Base-by-base conservation (phyloP, 1,139 yeast species). In the Wickerhamomyces sp. region DNA sequence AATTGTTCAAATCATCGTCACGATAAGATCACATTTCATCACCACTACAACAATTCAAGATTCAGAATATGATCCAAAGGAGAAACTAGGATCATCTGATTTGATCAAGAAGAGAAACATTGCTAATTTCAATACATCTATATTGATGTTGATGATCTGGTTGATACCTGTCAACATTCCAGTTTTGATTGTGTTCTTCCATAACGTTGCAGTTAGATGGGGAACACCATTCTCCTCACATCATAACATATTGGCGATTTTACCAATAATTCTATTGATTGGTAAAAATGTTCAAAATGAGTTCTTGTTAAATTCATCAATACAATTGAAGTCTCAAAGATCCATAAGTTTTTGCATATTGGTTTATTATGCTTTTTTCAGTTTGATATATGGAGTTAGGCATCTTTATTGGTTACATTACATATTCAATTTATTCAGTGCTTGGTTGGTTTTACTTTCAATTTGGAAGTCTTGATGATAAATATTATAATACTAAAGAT, bases 161-260 rank as follows among this genome's bases (percentile, higher is more conserved):
- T 69, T 84, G 9, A 63, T 84, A 10, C 89, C 90, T 1, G 77
- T 84, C 30, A 81, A 83, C 54, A 68, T 79, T 1, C 93, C 94
- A 0, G 79, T 83, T 1, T 61, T 85, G 30, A 68, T 84, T 49
- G 93, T 84, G 2, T 83, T 84, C 64, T 67, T 83, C 27, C 91
- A 84, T 58, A 84, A 85, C 59, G 66, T 84, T 49, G 73, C 83
- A 2, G 72, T 84, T 36, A 77, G 73, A 52, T 84, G 93, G 91
- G 75, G 71, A 44, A 84, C 90, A 0, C 86, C 91, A 26, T 84
- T 85, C 55, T 78, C 84, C 14, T 82, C 91, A 0, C 93, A 84
- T 60, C 93, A 84, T 60, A 84, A 84, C 57, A 67, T 83, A 42
- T 62, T 84, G 47, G 83, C 90, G 0, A 75, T 85, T 18, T 62